Base-by-base conservation (phyloP, 805 yeast species). In the Candida ulmi region DNA sequence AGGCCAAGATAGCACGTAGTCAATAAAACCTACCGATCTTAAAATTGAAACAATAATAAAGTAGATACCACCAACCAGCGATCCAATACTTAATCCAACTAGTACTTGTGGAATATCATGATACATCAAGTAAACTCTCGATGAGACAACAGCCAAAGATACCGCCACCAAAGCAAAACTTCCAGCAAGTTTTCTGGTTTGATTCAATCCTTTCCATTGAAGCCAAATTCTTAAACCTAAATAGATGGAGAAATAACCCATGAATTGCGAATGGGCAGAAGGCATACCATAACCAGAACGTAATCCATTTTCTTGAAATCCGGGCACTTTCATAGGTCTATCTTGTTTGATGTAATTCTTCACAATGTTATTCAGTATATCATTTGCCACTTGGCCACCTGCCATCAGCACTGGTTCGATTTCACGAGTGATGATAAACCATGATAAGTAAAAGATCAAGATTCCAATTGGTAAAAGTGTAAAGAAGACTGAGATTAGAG, bases 221-320 rank as follows among this genome's bases (percentile, higher is more conserved):
- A 58, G 48, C 59, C 61, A 40, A 41, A 72, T 29, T 37, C 67
- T 63, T 42, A 83, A 67, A 3, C 69, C 50, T 44, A 71, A 64
- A 55, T 80, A 84, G 8, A 72, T 65, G n/a, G 77, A 72, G 46
- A 83, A 79, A 57, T 79, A 93, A 2, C 95, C 95, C 88, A 91
- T 84, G 60, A 90, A 93, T 63, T 91, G 99, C 0, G 96, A 79
- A 61, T 91, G 99, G 1, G 99, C 96, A 38, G 90, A 80, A 0
- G 99, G 99, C 97, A 91, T 91, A 0, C 99, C 99, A 58, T 82
- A 88, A 1, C 83, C 80, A 46, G 83, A 70, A 42, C 76, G 60
- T 33, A 70, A 19, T 50, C 77, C 59, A 30, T 57, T 58, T 33
- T 56, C 58, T 35, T 65, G 68, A 33, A 66, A 56, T 7, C 60